Base-by-base conservation (phyloP, 768 basidiomycete species). In the Mycena leptocephala region DNA sequence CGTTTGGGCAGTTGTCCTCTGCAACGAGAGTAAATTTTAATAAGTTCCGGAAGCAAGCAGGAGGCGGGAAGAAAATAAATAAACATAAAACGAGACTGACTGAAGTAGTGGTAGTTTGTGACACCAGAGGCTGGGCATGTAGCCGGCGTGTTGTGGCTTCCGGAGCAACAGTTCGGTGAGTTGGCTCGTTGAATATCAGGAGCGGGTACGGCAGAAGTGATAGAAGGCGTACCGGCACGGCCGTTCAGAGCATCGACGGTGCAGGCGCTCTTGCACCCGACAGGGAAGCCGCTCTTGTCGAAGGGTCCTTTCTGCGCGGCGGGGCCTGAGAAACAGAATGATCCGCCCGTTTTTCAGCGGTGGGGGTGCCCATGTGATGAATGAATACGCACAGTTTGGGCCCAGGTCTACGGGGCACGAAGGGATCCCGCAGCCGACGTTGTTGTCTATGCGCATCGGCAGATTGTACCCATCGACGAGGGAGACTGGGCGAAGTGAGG, bases 381-480 rank as follows among this genome's bases (percentile, higher is more conserved):
- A 26, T 46, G 28, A 26, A 43, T 35, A 71, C 70, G 33, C 61
- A 71, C 72, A 73, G 39, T 43, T 66, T 35, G 72, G 63, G 37
- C 56, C 63, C 0, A 73, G 72, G 64, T 66, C 64, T 0, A 73
- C 89, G 0, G 89, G 83, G 78, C 91, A 93, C 67, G 86, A 82
- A 80, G n/a, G n/a, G n/a, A n/a, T n/a, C n/a, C n/a, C n/a, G n/a
- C n/a, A n/a, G n/a, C n/a, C n/a, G n/a, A n/a, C 84, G 80, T 86
- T 88, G 80, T 89, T 92, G 59, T 84, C 87, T 61, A 93, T 90
- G 5, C 86, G 80, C 79, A 92, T 83, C 20, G 92, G 92, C 24
- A 93, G 81, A 79, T 92, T 91, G 76, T 86, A 92, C 7, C 92
- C 92, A 77, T 92, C 90, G 32, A 92, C 92, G 7, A 93, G 83